Conservation (phyloP, 2,329 filamentous ascomycete species). For the Phaeosphaeria sp. region DNA sequence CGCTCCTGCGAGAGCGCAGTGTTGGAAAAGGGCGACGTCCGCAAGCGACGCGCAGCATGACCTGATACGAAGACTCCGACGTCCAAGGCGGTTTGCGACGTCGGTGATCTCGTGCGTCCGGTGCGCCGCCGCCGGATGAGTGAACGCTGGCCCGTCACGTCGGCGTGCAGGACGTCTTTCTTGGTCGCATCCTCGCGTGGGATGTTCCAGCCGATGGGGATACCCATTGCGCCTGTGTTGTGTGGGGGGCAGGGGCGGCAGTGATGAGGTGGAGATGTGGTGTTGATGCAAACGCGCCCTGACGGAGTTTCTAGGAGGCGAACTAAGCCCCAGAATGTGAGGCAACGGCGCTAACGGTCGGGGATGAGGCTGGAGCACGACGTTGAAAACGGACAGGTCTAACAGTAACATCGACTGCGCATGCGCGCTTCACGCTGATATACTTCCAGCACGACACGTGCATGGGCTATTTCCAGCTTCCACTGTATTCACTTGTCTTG, state of each 20-base stretch:
- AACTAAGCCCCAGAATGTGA: constrained; percentile 19
- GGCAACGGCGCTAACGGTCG: constrained; percentile 12
- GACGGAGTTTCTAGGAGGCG: constrained; percentile 21
- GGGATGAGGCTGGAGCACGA: constrained; percentile 30
- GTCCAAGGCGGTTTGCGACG: constrained; percentile 24
- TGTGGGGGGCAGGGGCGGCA: constrained; percentile 19
- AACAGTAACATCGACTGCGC: not conserved
- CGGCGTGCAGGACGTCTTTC: constrained; percentile 57
- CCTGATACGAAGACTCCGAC: constrained; percentile 21
- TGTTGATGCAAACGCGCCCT: constrained; percentile 35
- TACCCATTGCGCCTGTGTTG: constrained; percentile 51
- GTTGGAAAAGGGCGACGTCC: constrained; percentile 24
- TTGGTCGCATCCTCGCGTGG: constrained; percentile 56
- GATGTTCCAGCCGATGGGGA: constrained; percentile 58
- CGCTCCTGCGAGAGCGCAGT: constrained; percentile 19
- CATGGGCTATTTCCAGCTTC: not conserved
- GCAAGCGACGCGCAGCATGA: constrained; percentile 6
- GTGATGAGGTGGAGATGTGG: constrained; percentile 21
- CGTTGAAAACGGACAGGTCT: not conserved
- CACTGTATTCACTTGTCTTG: not conserved
- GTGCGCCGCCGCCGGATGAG: constrained; percentile 64
- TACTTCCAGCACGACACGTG: not conserved
- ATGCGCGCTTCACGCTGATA: not conserved
- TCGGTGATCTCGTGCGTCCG: constrained; percentile 31
- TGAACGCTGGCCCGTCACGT: constrained; percentile 62